phyloP scores from a whole-genome alignment of 208 protist genomes.

The Trypanosoma vivax region DNA sequence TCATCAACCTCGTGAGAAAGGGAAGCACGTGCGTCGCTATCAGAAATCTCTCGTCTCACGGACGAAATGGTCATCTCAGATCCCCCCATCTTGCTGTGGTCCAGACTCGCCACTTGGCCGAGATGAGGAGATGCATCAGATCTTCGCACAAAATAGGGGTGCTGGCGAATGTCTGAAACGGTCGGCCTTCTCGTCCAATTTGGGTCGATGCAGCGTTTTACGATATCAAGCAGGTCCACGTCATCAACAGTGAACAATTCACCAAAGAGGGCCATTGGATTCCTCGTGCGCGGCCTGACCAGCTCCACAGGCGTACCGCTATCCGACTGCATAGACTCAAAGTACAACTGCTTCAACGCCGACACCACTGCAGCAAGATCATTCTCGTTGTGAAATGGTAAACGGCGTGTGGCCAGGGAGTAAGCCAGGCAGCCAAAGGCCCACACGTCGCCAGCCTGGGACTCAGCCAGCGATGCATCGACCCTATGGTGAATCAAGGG shows the following conservation, averaged over 20 bases:
- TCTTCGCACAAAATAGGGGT: slow-evolving; percentile 2
- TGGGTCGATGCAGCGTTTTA: slow-evolving; percentile 2
- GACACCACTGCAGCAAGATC: slow-evolving; percentile 18
- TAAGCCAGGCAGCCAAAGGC: slow-evolving; percentile 27
- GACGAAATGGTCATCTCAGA: too few species aligned
- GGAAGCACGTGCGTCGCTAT: too few species aligned
- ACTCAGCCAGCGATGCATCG: slow-evolving; percentile 3
- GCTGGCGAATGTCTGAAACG: not conserved
- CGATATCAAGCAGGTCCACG: slow-evolving; percentile 1
- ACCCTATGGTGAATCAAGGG: slow-evolving; percentile 2
- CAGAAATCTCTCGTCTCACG: too few species aligned
- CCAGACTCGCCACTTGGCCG: too few species aligned
- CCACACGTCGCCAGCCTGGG: slow-evolving; percentile 22
- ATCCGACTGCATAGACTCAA: not conserved
- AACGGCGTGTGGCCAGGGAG: slow-evolving; percentile 14
- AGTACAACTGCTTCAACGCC: slow-evolving; percentile 7
- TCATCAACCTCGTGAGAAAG: too few species aligned
- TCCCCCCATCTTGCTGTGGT: too few species aligned
- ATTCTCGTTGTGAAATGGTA: slow-evolving; percentile 17
- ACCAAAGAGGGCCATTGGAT: not conserved
- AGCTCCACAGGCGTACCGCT: not conserved
- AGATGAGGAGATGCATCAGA: not conserved
- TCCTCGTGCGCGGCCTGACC: not conserved
- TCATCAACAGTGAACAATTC: not conserved
- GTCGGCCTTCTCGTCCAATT: not conserved